A percentile compares a stretch with the other conserved stretches of the same genome.
These are phyloP conservation scores for Raffaelea albimanens DNA, from an alignment of 2,329 filamentous ascomycete species.

Conservation along the genomic window DNA sequence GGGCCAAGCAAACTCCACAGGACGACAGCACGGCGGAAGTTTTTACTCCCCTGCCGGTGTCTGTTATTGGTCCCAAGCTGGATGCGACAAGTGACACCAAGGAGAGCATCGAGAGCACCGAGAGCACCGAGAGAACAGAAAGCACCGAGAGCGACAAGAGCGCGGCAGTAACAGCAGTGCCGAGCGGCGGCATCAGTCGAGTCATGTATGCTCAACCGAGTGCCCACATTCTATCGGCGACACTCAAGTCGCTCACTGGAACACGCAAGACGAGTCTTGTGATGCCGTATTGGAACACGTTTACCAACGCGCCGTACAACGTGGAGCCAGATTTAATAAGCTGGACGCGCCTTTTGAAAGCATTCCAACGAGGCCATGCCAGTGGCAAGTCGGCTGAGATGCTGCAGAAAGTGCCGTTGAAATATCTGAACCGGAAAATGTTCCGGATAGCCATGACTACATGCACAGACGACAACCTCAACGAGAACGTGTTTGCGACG, in stretches of 20 bases:
- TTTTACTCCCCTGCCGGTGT: too few relatives aligned
- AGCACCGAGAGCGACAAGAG: too few relatives aligned
- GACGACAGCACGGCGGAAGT: too few relatives aligned
- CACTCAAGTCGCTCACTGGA: constrained; percentile 55
- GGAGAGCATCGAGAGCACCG: too few relatives aligned
- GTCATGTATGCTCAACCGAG: constrained; percentile 33
- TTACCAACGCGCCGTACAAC: constrained; percentile 49
- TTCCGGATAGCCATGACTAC: constrained; percentile 66
- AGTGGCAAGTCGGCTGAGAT: constrained; percentile 52
- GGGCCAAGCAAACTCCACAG: too few relatives aligned
- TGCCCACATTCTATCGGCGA: constrained; percentile 55
- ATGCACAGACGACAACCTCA: constrained; percentile 69
- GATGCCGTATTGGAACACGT: constrained; percentile 67
- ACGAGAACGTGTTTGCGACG: constrained; percentile 56
- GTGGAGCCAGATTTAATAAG: constrained; percentile 65
- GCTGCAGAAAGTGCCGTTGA: constrained; percentile 43
- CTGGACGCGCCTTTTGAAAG: constrained; percentile 57
- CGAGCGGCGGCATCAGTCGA: neutral
- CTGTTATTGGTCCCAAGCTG: too few relatives aligned
- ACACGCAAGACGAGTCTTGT: constrained; percentile 53
- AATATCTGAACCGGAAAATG: constrained; percentile 36
- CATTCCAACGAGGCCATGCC: constrained; percentile 56
- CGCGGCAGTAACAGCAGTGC: too few relatives aligned
- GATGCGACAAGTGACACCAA: too few relatives aligned
- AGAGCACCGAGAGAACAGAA: too few relatives aligned